Evolutionary conservation across 2,329 filamentous ascomycete species (phyloP), one percentile per base, ranked within the genome.

Genomic region (Penicillium olsonii): DNA sequence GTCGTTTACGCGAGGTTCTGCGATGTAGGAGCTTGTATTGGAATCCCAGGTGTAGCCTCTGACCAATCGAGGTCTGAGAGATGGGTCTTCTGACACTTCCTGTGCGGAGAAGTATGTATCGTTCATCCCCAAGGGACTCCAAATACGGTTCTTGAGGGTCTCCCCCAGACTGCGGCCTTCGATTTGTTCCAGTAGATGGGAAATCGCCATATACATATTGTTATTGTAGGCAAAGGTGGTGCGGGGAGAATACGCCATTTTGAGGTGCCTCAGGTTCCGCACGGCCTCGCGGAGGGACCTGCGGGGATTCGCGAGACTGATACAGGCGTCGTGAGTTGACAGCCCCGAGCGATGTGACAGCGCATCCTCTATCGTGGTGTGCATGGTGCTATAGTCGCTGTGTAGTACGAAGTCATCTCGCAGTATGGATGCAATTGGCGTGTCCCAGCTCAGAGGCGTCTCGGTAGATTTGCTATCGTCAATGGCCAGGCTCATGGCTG

Each of bases 341-440:
- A 68, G 38, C 0, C 67, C 68, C 11, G 66, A 59, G 9, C 68
- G 63, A 52, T 70, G 67, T 2, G 67, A 70, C 2, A 69, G 56
- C 14, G 65, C 62, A 40, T 70, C 68, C 54, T 70, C 67, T 20
- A 70, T 44, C 1, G 67, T 70, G 2, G 58, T 60, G 38, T 63
- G 54, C 15, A 45, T 42, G 9, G 68, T 68, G 7, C 59, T 59
- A 35, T 65, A 54, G 12, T 60, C 55, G 11, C 66, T 56, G 6
- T 56, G 46, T 0, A 70, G 53, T 15, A 66, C 61, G 41, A 70
- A 69, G 27, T 68, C 67, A 11, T 67, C 63, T 10, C 61, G 64
- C 24, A 75, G 65, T 14, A 75, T 39, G 10, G 63, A 56, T 11
- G 62, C 60, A 5, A 76, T 55, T 2, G 66, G 65, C 0, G 71